A percentile compares a stretch with the other conserved stretches of the same genome.
phyloP scores from a whole-genome alignment of 2,329 filamentous ascomycete genomes.

The Aspergillus pseudonomiae region DNA sequence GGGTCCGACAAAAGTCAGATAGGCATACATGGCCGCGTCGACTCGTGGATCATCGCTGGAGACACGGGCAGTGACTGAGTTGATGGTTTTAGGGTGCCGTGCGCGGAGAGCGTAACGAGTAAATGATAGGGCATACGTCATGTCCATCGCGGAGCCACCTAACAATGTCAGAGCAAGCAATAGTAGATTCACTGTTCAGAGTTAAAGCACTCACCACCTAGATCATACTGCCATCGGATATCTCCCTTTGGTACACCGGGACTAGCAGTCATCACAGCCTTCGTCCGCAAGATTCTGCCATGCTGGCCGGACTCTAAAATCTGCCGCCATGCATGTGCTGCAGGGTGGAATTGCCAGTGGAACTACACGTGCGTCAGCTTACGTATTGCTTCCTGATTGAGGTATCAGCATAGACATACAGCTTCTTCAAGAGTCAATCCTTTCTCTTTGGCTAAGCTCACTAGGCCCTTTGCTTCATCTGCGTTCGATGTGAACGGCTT shows the following conservation, averaged over 20 bases:
- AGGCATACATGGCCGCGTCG: slow-evolving; percentile 36
- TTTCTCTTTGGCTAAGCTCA: background rate
- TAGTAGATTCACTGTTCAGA: background rate
- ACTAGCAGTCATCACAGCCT: background rate
- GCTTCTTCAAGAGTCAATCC: background rate
- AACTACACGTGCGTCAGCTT: background rate
- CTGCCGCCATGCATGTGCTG: background rate
- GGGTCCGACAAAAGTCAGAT: slow-evolving; percentile 29
- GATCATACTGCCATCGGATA: background rate
- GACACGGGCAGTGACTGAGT: slow-evolving; percentile 30
- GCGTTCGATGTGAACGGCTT: background rate
- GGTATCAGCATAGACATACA: background rate
- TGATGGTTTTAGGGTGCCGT: slow-evolving; percentile 32
- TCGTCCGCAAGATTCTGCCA: background rate
- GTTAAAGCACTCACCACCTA: background rate
- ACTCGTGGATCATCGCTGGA: slow-evolving; percentile 31
- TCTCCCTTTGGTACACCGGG: background rate
- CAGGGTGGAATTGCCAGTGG: background rate
- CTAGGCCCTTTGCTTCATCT: background rate
- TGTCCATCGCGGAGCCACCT: slow-evolving; percentile 38
- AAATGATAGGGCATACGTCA: slow-evolving; percentile 40
- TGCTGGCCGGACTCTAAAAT: background rate
- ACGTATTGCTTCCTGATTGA: background rate
- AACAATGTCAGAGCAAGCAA: background rate
- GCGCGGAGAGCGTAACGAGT: slow-evolving; percentile 37